Conservation (phyloP, 352 stramenopile genomes). For the Pythium vanterpoolii region DNA sequence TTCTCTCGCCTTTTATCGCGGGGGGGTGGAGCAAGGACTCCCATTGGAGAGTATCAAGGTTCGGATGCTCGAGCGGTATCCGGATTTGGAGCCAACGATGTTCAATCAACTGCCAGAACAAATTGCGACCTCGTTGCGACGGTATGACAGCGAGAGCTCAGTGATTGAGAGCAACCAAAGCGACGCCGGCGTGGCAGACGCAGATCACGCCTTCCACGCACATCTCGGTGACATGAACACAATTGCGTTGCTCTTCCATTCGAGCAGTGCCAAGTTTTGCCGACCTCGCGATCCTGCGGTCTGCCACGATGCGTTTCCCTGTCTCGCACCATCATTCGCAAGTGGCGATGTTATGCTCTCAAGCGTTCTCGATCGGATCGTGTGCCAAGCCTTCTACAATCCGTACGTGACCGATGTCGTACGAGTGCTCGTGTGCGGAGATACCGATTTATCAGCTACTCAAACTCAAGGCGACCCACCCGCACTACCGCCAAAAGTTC, state of each 20-base stretch:
- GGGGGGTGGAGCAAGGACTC: slow-evolving; percentile 47
- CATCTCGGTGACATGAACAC: slow-evolving; percentile 24
- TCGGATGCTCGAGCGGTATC: slow-evolving; percentile 45
- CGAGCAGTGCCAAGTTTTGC: slow-evolving; percentile 50
- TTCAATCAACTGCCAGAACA: slow-evolving; percentile 36
- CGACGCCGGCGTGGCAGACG: background rate
- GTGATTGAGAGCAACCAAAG: background rate
- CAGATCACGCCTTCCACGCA: background rate
- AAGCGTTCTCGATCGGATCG: slow-evolving; percentile 54
- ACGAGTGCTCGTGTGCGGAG: slow-evolving; percentile 43
- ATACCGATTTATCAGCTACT: background rate
- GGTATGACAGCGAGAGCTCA: slow-evolving; percentile 27
- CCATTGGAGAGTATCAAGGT: slow-evolving; percentile 57
- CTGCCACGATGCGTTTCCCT: slow-evolving; percentile 45
- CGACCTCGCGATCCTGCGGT: slow-evolving; percentile 43
- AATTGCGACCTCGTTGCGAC: slow-evolving; percentile 35
- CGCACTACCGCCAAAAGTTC: too few relatives aligned
- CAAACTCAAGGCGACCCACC: background rate
- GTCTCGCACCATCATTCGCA: slow-evolving; percentile 51
- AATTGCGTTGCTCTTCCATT: slow-evolving; percentile 41
- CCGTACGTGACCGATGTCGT: slow-evolving; percentile 71
- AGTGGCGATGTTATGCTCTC: slow-evolving; percentile 51
- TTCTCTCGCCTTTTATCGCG: slow-evolving; percentile 28
- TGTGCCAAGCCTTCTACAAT: slow-evolving; percentile 81
- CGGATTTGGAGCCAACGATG: slow-evolving; percentile 41